A percentile compares a stretch with the other conserved stretches of the same genome.
These are phyloP conservation scores for Jackrogersella minutella DNA, from an alignment of 495 filamentous ascomycete genomes.

Conservation along the genomic window DNA sequence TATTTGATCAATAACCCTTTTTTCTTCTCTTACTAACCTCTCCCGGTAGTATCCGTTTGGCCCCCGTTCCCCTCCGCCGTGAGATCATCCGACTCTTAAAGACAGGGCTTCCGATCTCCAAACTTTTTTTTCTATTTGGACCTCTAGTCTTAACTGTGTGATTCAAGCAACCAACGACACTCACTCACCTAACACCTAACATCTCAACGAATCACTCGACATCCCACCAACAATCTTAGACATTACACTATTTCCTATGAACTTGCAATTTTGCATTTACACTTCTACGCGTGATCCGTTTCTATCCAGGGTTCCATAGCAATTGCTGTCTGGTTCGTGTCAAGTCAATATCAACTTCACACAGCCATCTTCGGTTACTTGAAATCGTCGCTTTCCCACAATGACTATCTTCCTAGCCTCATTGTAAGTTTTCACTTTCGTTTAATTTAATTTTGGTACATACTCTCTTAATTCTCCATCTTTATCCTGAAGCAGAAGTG, in stretches of 20 bases:
- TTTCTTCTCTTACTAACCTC: slow-evolving; percentile 28
- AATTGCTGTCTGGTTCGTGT: slow-evolving; percentile 22
- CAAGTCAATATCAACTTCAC: slow-evolving; percentile 9
- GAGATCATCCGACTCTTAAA: slow-evolving; percentile 34
- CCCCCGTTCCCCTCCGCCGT: slow-evolving; percentile 35
- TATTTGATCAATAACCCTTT: slow-evolving; percentile 17
- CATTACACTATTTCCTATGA: slow-evolving; percentile 29
- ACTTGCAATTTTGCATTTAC: slow-evolving; percentile 39
- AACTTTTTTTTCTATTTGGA: slow-evolving; percentile 34
- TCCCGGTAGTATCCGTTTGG: slow-evolving; percentile 31
- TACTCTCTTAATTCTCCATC: no score
- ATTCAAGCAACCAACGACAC: slow-evolving; percentile 8
- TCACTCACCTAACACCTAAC: background rate
- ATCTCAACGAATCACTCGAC: background rate
- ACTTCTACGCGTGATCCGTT: slow-evolving; percentile 1
- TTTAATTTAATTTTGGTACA: background rate
- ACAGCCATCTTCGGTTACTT: background rate
- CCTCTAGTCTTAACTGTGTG: background rate
- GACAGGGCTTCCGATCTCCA: slow-evolving; percentile 30
- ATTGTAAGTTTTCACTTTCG: slow-evolving; percentile 64
- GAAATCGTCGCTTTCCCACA: slow-evolving; percentile 40
- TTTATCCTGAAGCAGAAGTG: no score
- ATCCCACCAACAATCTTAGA: background rate
- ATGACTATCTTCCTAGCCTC: slow-evolving; percentile 88
- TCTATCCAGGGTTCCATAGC: slow-evolving; percentile 14